A percentile compares a stretch with the other conserved stretches of the same genome.
phyloP scores from a whole-genome alignment of 2,329 filamentous ascomycete genomes.

The Cordyceps javanica region DNA sequence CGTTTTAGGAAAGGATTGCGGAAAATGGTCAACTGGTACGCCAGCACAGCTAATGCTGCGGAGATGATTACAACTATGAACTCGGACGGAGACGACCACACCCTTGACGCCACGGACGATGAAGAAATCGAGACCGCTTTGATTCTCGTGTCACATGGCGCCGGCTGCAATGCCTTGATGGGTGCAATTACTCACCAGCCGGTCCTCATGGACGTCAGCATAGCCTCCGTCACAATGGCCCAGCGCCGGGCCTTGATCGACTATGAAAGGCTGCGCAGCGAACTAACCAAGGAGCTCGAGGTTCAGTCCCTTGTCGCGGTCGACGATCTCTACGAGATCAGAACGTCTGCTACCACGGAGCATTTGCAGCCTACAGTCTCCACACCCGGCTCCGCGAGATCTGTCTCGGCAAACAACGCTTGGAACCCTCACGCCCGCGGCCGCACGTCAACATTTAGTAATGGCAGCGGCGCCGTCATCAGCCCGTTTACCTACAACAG shows the following conservation, averaged over 20 bases:
- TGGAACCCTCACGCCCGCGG: constrained; percentile 28
- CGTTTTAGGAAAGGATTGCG: constrained; percentile 77
- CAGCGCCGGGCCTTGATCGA: constrained; percentile 49
- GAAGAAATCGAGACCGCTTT: constrained; percentile 69
- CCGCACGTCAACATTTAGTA: constrained; percentile 27
- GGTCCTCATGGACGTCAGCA: constrained; percentile 80
- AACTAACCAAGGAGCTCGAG: constrained; percentile 14
- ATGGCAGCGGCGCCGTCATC: constrained; percentile 22
- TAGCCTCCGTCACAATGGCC: constrained; percentile 89
- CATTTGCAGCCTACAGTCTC: constrained; percentile 51
- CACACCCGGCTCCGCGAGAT: constrained; percentile 28
- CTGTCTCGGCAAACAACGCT: constrained; percentile 27
- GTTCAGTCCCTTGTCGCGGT: constrained; percentile 35
- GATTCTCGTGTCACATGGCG: constrained; percentile 86
- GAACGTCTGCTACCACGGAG: constrained; percentile 67
- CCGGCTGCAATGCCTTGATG: constrained; percentile 92
- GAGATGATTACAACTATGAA: constrained; percentile 42
- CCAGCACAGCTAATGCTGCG: constrained; percentile 43
- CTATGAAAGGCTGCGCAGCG: constrained; percentile 28
- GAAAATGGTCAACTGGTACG: constrained; percentile 79
- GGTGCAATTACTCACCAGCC: constrained; percentile 88
- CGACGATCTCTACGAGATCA: constrained; percentile 64
- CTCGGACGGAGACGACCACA: constrained; percentile 21
- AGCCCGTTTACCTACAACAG: constrained; percentile 32
- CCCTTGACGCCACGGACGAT: constrained; percentile 29